Base-by-base conservation (phyloP, 345 rosid species). In the Brassica rapa region DNA sequence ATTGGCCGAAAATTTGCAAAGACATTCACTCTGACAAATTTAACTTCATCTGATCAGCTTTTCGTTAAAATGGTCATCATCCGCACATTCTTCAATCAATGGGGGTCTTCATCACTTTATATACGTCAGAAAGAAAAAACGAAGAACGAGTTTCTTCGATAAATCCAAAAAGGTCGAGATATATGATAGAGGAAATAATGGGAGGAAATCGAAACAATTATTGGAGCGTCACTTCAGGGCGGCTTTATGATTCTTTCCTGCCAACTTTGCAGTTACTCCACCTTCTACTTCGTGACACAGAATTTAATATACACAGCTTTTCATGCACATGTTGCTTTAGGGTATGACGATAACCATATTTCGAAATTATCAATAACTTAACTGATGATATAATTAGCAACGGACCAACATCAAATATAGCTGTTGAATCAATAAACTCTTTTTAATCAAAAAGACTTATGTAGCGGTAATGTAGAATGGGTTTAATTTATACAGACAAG, bases 221-320 rank as follows among this genome's bases (percentile, higher is more conserved):
- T 80, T 80, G 80, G 83, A 80, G 73, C 77, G 83, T 75, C 76
- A 80, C 73, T 70, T 80, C 63, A 75, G 76, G 80, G 72, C 70
- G 68, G 76, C 79, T 80, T 80, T 74, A 80, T 70, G 73, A 70
- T 66, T 75, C 64, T 24, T 23, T 29, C 24, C 80, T 80, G 80
- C 72, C 69, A 75, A 39, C 49, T 66, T 80, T 21, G 68, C 80
- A 75, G 83, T 63, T 80, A 62, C 79, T 80, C 76, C 64, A 63
- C 73, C 76, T 80, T 80, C 73, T 23, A 43, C 62, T 70, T 62
- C 30, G 66, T 75, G 62, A 41, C 83, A 74, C 76, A 39, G 64
- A 80, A 75, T 75, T 80, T 80, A 23, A 75, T 21, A 75, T 37
- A 71, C 76, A 65, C 69, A 41, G 2, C 64, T 64, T 80, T 43